Base-by-base conservation (phyloP, 2,329 filamentous ascomycete species). In the Corniculantispora saksenae region DNA sequence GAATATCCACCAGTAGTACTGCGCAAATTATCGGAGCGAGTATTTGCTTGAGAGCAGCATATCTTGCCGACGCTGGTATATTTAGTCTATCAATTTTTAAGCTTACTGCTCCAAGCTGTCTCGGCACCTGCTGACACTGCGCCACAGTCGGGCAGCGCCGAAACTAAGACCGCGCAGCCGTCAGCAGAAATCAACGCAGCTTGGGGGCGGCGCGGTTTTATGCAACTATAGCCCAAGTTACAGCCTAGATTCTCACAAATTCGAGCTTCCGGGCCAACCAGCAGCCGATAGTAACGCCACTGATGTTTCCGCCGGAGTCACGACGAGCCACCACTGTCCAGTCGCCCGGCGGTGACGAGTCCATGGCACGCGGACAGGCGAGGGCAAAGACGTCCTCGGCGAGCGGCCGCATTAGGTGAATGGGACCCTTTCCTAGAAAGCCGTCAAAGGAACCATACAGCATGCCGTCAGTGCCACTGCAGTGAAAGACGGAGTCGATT, bases 381-480 rank as follows among this genome's bases (percentile, higher is more conserved):
- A 82, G 67, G 0, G 67, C 66, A 76, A 77, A 82, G 3, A 81
- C 71, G 67, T 81, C 75, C 40, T 75, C 70, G 2, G 77, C 79
- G 6, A 82, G 62, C 38, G 75, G 74, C 15, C 70, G 68, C 74
- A 82, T 79, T 2, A 77, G 64, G 59, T 76, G 74, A 3, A 71
- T 69, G 1, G 78, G 74, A 2, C 80, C 79, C 17, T 70, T 69
- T 2, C 80, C 80, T 4, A 82, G 68, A 61, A 73, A 81, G 6
- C 80, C 80, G 61, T 77, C 73, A 65, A 82, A 81, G 1, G 71
- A 70, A 8, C 78, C 80, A 63, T 81, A 81, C n/a, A 82, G 61
- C 65, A 78, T 69, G 10, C 72, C 75, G n/a, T 74, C 73, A 6
- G 68, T 67, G 6, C 78, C 77, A 5, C 65, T 69, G 63, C 74